Evolutionary conservation across 2,329 filamentous ascomycete species (phyloP).

Genomic region (Hypoxylon sp.): DNA sequence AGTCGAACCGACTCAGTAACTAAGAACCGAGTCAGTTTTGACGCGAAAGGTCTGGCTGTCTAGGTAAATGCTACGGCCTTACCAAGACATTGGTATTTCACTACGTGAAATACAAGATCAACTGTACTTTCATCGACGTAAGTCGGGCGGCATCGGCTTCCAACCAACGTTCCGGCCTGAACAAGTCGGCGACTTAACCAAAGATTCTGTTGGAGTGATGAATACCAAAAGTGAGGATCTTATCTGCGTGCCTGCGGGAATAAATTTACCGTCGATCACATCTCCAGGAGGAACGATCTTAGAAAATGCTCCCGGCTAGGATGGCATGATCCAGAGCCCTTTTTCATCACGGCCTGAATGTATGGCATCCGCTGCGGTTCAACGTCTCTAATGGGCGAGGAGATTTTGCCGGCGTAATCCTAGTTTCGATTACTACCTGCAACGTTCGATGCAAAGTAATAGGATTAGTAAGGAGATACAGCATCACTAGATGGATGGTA

Average conservation of each 20-base stretch:
- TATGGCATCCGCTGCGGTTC: constrained; percentile 48
- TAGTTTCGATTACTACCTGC: constrained; percentile 41
- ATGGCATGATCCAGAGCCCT: constrained; percentile 48
- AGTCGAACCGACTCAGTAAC: constrained; percentile 47
- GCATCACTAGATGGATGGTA: constrained; percentile 44
- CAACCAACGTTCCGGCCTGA: constrained; percentile 48
- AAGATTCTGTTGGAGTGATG: constrained; percentile 47
- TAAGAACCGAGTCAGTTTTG: constrained; percentile 22
- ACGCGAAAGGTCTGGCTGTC: background rate
- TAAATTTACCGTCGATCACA: constrained; percentile 44
- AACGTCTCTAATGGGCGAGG: constrained; percentile 46
- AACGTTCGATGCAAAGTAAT: constrained; percentile 39
- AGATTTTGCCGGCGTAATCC: constrained; percentile 45
- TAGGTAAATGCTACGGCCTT: constrained; percentile 46
- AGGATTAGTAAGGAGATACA: constrained; percentile 44
- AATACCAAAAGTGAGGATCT: constrained; percentile 45
- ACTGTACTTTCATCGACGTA: constrained; percentile 37
- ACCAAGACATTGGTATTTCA: constrained; percentile 48
- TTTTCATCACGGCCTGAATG: constrained; percentile 50
- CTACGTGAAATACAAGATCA: constrained; percentile 49
- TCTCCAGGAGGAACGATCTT: constrained; percentile 49
- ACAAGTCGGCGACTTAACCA: constrained; percentile 47
- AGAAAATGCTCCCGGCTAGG: constrained; percentile 44
- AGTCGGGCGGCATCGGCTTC: constrained; percentile 39
- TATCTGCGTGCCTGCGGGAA: constrained; percentile 49